Conservation (phyloP, 345 rosid species). For the Populus deltoides region DNA sequence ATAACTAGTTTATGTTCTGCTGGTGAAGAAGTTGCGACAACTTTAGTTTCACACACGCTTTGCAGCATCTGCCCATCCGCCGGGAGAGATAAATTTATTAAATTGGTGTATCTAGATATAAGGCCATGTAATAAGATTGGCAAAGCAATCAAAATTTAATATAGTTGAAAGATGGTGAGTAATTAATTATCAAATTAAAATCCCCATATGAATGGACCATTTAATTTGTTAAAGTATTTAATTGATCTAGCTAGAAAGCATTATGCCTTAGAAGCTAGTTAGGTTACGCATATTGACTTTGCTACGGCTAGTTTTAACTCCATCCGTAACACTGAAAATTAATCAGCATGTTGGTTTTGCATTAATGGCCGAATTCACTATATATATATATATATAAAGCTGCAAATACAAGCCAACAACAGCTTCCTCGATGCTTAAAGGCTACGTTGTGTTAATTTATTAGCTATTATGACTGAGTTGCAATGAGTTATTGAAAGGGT, state of each 20-base stretch:
- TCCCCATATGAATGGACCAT: neutral
- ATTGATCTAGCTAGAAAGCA: neutral
- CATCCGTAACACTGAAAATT: neutral
- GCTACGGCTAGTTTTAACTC: neutral
- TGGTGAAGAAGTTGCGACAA: neutral
- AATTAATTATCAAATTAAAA: neutral
- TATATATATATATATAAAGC: neutral
- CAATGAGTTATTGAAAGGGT: neutral
- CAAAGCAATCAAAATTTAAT: neutral
- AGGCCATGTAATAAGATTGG: neutral
- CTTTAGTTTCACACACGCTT: neutral
- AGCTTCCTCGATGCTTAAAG: neutral
- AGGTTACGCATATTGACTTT: neutral
- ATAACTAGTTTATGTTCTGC: neutral
- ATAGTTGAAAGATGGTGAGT: neutral
- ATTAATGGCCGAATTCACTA: neutral
- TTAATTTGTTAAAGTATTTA: neutral
- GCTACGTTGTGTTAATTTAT: neutral
- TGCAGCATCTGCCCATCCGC: neutral
- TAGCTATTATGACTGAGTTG: neutral
- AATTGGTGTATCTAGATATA: neutral
- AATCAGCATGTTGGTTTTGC: neutral
- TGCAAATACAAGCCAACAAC: neutral
- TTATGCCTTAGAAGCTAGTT: neutral
- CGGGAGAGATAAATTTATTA: too few species aligned